Base-by-base conservation (phyloP, 1,284 basidiomycete genomes). In the Chiua sp. region DNA sequence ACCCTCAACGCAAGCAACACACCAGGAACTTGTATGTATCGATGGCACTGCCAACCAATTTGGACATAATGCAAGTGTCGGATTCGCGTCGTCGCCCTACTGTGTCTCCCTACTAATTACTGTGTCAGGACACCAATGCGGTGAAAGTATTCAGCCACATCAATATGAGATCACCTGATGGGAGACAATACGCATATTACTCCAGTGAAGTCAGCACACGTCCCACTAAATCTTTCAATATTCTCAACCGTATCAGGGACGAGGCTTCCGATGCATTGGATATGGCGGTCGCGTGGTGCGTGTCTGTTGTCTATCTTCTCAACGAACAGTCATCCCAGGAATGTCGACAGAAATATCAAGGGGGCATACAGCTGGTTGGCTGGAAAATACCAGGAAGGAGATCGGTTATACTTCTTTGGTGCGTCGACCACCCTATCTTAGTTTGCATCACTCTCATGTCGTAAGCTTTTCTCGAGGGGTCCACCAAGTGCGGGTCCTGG, bases 341-440 rank as follows among this genome's bases (percentile, higher is more conserved):
- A 59, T 15, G 26, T 49, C 30, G 52, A 47, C 67, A 74, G 57
- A 65, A 66, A 52, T 5, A 50, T 61, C 35, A 72, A 72, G 35
- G 60, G 65, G 30, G 80, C 74, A 0, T 81, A 81, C 63, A 66
- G 70, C 4, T 81, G 79, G 79, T 64, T 81, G 18, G 71, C 71
- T 5, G 73, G 77, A 8, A 71, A 74, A 23, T 79, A 80, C 55
- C 32, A 67, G 22, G 56, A 60, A 7, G 75, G 75, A 5, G 77
- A 79, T 57, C 60, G 63, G 18, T 78, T 79, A 18, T 79, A 67
- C 56, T 59, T 79, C 3, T 78, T 79, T 51, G 78, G 78, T 79
- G 37, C 10, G 56, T 55, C 50, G n/a, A 1, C 12, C 3, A 23
- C 23, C 16, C 44, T 7, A 20, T 10, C 6, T 42, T n/a, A 23